phyloP scores from a whole-genome alignment of 352 stramenopile genomes.

The Globisporangium barbulae region DNA sequence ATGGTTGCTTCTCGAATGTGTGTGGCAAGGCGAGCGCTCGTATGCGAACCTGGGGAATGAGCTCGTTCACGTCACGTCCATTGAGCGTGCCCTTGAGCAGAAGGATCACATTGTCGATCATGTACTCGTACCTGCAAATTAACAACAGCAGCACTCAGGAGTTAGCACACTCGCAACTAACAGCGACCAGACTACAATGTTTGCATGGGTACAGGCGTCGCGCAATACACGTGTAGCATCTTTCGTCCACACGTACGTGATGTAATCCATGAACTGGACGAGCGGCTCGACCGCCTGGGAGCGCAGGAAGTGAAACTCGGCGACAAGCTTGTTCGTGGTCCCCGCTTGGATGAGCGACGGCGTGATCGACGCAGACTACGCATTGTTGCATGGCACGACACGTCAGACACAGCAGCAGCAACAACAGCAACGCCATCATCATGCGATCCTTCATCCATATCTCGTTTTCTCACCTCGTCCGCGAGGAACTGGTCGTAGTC shows the following conservation, averaged over 20 bases:
- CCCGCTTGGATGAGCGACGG: conserved; percentile 78
- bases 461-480: conserved; percentile 71
- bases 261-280: conserved; percentile 97
- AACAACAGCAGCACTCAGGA: not conserved
- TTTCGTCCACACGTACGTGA: conserved; percentile 81
- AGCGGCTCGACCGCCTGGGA: conserved; percentile 96
- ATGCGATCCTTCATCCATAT: conserved; percentile 12
- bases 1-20: no score
- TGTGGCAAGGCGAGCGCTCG: not conserved
- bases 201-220: not conserved
- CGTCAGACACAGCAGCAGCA: conserved; percentile 29
- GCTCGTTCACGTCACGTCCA: conserved; percentile 96
- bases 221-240: not conserved
- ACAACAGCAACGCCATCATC: conserved; percentile 8
- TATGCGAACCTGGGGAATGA: conserved; percentile 89
- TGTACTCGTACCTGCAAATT: conserved; percentile 94
- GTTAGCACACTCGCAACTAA: not conserved
- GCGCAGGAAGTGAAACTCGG: conserved; percentile 97
- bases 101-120: conserved; percentile 99
- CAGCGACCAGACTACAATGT: not conserved
- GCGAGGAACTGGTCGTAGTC: conserved; percentile 97
- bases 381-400: not conserved
- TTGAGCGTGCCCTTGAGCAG: conserved; percentile 98
- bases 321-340: conserved; percentile 89
- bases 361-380: conserved; percentile 59